phyloP scores from a whole-genome alignment of 1,284 basidiomycete genomes.

The Megacollybia platyphylla region DNA sequence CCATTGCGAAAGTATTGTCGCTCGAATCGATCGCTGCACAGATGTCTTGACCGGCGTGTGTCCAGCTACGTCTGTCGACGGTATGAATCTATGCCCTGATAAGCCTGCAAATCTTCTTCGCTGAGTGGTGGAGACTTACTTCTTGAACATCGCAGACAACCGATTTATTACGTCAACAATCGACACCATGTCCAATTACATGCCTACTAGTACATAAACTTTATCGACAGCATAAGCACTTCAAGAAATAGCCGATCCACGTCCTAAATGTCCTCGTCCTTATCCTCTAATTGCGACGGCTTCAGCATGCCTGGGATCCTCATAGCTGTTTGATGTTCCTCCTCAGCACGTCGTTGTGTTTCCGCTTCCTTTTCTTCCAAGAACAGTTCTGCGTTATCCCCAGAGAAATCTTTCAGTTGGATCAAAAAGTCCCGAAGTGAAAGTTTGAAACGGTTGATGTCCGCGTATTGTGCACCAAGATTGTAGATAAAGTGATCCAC shows the following conservation, averaged over 20 bases:
- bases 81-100: constrained; percentile 53
- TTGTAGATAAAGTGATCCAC: constrained; percentile 72
- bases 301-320: constrained; percentile 98
- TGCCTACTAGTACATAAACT: constrained; percentile 10
- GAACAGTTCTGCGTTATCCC: constrained; percentile 61
- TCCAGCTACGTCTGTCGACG: constrained; percentile 80
- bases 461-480: constrained; percentile 78
- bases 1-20: constrained; percentile 75
- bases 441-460: constrained; percentile 90
- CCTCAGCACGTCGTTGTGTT: constrained; percentile 48
- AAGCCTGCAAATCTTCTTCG: not conserved
- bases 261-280: constrained; percentile 71
- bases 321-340: constrained; percentile 82
- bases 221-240: constrained; percentile 8
- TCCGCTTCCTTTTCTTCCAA: constrained; percentile 95
- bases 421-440: constrained; percentile 89
- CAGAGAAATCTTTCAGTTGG: constrained; percentile 88
- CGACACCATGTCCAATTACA: constrained; percentile 3
- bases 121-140: constrained; percentile 19
- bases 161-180: constrained; percentile 1
- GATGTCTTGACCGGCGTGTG: constrained; percentile 95
- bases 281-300: constrained; percentile 87
- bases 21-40: constrained; percentile 82
- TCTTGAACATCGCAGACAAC: constrained; percentile 42
- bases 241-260: constrained; percentile 6